Evolutionary conservation across 108 stramenopile genomes (phyloP).

Genomic region (Chaetoceros muelleri): DNA sequence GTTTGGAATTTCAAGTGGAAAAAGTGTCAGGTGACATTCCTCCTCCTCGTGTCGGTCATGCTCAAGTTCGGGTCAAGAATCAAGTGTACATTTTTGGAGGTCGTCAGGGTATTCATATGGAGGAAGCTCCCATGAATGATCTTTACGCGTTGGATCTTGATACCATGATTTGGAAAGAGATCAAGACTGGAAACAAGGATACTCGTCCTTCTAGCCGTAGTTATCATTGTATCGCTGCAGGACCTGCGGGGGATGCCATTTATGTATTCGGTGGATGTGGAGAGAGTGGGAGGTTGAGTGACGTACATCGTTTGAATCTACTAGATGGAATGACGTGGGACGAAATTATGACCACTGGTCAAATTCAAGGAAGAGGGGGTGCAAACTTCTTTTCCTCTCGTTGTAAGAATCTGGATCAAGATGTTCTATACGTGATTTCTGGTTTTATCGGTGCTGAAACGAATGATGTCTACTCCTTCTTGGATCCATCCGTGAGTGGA

Average conservation of each 20-base stretch:
- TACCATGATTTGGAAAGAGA: conserved; percentile 25
- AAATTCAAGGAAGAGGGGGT: conserved; percentile 44
- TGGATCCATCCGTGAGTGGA: no score
- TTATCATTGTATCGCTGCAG: conserved; percentile 51
- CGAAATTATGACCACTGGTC: conserved; percentile 1
- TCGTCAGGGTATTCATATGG: conserved; percentile 44
- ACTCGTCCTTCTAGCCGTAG: conserved; percentile 40
- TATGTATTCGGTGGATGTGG: conserved; percentile 69
- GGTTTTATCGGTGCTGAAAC: conserved; percentile 62
- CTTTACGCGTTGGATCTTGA: conserved; percentile 34
- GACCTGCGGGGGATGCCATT: conserved; percentile 19
- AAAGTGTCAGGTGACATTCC: conserved; percentile 6
- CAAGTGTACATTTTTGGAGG: conserved; percentile 53
- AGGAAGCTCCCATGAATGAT: conserved; percentile 50
- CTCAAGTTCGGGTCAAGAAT: conserved; percentile 30
- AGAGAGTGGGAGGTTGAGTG: conserved; percentile 27
- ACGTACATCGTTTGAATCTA: conserved; percentile 50
- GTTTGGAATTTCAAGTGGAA: conserved; percentile 15
- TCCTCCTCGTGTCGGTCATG: conserved; percentile 44
- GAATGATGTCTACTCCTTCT: conserved; percentile 49
- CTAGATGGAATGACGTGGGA: conserved; percentile 26
- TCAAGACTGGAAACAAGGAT: conserved; percentile 1
- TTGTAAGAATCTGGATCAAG: no score
- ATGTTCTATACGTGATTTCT: conserved; percentile 28
- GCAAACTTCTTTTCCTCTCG: conserved; percentile 19